These are phyloP conservation scores for Fusarium multiceps DNA, from an alignment of 2,329 filamentous ascomycete genomes.

Conservation along the genomic window DNA sequence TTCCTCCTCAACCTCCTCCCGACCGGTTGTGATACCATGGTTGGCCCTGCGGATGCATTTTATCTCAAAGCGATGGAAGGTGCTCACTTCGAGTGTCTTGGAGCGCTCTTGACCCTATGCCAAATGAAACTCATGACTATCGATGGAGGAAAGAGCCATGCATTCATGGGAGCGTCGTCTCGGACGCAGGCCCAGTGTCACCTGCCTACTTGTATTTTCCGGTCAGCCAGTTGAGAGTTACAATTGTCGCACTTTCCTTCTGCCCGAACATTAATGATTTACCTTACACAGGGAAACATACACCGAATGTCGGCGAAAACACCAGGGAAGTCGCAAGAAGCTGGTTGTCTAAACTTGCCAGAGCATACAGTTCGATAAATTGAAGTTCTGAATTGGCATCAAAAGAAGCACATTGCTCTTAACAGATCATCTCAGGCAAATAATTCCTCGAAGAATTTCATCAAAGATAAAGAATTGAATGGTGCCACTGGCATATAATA, in stretches of 20 bases:
- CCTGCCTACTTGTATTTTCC: background rate
- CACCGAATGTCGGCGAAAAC: too few relatives aligned
- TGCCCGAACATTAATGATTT: too few relatives aligned
- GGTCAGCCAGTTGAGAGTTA: background rate
- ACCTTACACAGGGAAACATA: too few relatives aligned
- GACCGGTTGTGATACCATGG: background rate
- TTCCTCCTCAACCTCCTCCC: background rate
- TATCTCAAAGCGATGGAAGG: background rate
- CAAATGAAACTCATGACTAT: background rate
- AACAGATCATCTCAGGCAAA: background rate
- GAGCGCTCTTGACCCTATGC: background rate
- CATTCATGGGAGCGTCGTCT: background rate
- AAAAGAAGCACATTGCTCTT: too few relatives aligned
- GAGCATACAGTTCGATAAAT: too few relatives aligned
- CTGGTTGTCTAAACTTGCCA: too few relatives aligned
- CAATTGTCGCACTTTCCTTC: too few relatives aligned
- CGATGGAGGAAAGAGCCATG: background rate
- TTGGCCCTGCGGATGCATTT: background rate
- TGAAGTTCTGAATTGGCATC: too few relatives aligned
- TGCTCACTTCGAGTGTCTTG: background rate
- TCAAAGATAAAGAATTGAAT: slow-evolving; percentile 11
- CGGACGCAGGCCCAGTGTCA: background rate
- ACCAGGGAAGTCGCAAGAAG: too few relatives aligned
- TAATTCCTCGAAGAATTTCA: background rate
- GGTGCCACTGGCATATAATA: slow-evolving; percentile 9